These are phyloP conservation scores for Colletotrichum karsti DNA, from an alignment of 2,329 filamentous ascomycete genomes.

Conservation along the genomic window DNA sequence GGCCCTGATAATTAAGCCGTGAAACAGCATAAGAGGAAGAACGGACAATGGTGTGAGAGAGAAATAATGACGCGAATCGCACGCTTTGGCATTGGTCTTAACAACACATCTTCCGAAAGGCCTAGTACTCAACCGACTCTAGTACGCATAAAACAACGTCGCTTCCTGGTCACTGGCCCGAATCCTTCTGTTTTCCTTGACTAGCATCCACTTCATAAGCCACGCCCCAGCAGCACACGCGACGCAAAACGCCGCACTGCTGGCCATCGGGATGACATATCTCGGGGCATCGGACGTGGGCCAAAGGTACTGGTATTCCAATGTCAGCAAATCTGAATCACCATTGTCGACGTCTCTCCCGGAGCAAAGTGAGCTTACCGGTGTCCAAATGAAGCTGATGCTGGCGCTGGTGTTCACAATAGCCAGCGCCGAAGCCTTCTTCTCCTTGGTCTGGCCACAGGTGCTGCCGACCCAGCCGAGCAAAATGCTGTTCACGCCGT, in stretches of 20 bases:
- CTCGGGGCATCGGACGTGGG: constrained; percentile 45
- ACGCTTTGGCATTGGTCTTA: no score
- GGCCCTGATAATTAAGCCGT: no score
- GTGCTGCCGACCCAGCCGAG: constrained; percentile 45
- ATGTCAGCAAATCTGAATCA: not conserved
- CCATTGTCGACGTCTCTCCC: rapidly evolving
- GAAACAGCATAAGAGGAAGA: no score
- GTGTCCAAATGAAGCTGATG: constrained; percentile 31
- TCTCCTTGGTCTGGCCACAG: constrained; percentile 48
- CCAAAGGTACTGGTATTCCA: constrained; percentile 42
- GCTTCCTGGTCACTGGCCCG: constrained; percentile 18
- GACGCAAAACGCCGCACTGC: constrained; percentile 24
- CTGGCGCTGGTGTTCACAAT: constrained; percentile 36
- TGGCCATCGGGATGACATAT: constrained; percentile 46
- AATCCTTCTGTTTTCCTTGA: constrained; percentile 33
- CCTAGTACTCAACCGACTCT: not conserved
- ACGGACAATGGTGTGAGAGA: no score
- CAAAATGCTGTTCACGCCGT: constrained; percentile 43
- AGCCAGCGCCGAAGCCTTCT: constrained; percentile 45
- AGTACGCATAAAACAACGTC: constrained; percentile 25
- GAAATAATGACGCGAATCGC: no score
- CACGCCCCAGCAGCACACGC: constrained; percentile 34
- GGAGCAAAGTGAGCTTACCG: not conserved
- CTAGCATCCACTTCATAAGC: constrained; percentile 34
- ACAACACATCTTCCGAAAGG: rapidly evolving